These are phyloP conservation scores for Thalassiosira profunda DNA, from an alignment of 108 stramenopile genomes.

Conservation along the genomic window DNA sequence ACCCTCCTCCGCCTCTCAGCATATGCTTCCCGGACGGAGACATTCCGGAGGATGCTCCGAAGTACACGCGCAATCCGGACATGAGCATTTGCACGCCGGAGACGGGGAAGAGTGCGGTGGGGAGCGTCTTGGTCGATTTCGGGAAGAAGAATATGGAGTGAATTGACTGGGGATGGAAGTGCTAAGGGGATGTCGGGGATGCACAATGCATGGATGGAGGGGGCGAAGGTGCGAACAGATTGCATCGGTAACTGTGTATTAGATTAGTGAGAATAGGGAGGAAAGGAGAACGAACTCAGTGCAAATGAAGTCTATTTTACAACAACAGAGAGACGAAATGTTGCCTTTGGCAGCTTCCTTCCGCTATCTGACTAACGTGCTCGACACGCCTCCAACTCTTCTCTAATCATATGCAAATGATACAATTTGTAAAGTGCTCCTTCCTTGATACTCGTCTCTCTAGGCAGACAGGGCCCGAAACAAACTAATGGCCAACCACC, in stretches of 20 bases:
- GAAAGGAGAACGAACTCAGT: too few species aligned
- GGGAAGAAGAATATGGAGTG: constrained; percentile 95
- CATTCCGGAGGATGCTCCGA: constrained; percentile 83
- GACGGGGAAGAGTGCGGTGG: constrained; percentile 75
- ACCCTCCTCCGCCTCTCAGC: constrained; percentile 92
- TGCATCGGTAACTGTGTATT: constrained; percentile 2
- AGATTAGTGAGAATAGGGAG: too few species aligned
- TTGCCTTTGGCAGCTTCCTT: too few species aligned
- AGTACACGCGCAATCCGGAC: constrained; percentile 85
- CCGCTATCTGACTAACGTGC: too few species aligned
- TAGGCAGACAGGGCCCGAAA: too few species aligned
- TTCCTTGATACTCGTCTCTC: too few species aligned
- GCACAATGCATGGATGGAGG: neutral
- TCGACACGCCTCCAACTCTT: too few species aligned
- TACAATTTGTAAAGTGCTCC: too few species aligned
- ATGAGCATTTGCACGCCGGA: constrained; percentile 83
- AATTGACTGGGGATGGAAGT: neutral
- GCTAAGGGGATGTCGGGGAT: neutral
- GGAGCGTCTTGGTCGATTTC: constrained; percentile 90
- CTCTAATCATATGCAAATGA: too few species aligned
- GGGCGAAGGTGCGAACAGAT: constrained; percentile 2
- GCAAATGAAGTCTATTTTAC: too few species aligned
- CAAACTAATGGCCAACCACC: too few species aligned
- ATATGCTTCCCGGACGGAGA: constrained; percentile 96
- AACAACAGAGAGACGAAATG: too few species aligned